Evolutionary conservation across 129 eudicot genomes (phyloP).

Genomic region (Flaveria trinervia): DNA sequence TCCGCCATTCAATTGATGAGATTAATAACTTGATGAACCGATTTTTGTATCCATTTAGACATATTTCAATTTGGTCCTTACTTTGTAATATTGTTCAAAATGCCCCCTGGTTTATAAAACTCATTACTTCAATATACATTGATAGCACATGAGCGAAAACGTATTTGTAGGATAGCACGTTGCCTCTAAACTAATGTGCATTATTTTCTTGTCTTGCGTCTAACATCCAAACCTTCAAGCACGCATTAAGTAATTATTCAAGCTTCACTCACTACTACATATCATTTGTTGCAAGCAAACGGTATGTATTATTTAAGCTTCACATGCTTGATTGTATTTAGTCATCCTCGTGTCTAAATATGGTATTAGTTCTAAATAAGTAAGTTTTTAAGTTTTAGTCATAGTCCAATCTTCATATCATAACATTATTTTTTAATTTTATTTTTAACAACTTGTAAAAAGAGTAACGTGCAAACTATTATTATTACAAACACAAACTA

Average conservation of each 20-base stretch:
- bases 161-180: too few species aligned
- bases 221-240: not conserved
- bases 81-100: not conserved
- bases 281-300: not conserved
- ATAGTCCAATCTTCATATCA: not conserved
- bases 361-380: too few species aligned
- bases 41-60: slow-evolving; percentile 16
- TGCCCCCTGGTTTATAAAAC: not conserved
- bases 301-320: not conserved
- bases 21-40: slow-evolving; percentile 17
- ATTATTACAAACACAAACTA: too few species aligned
- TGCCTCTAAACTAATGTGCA: too few species aligned
- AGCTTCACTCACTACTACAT: not conserved
- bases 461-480: too few species aligned
- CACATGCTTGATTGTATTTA: not conserved
- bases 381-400: not conserved
- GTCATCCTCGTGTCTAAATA: not conserved
- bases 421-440: too few species aligned
- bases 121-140: too few species aligned
- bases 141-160: too few species aligned
- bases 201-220: too few species aligned
- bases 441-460: too few species aligned
- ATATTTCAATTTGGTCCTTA: slow-evolving; percentile 25
- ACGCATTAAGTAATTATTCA: not conserved
- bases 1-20: slow-evolving; percentile 37